phyloP scores from a whole-genome alignment of 2,329 filamentous ascomycete species.

The Penicillium fuscoglaucum region DNA sequence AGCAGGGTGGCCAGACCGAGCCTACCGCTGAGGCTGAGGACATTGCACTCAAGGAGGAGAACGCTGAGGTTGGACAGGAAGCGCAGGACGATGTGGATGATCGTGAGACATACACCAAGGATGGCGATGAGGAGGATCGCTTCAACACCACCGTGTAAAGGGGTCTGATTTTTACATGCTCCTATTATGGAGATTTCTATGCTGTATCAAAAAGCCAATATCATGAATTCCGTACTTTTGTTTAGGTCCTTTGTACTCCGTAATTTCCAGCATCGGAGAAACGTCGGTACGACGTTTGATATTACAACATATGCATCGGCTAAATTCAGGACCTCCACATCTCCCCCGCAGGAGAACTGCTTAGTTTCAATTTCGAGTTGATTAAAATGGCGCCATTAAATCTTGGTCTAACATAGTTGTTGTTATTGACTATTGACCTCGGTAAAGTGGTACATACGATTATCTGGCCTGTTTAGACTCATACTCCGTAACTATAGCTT shows the following conservation, averaged over 20 bases:
- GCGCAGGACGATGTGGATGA: constrained; percentile 44
- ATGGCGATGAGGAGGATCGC: constrained; percentile 48
- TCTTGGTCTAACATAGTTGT: not conserved
- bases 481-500: not conserved
- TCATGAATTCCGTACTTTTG: constrained; percentile 13
- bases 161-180: constrained; percentile 7
- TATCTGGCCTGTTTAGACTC: not conserved
- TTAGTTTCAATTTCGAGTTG: not conserved
- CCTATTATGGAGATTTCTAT: not conserved
- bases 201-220: constrained; percentile 24
- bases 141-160: constrained; percentile 50
- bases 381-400: not conserved
- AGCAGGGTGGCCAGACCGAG: constrained; percentile 22
- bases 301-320: constrained; percentile 6
- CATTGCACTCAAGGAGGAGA: constrained; percentile 41
- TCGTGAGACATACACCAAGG: constrained; percentile 47
- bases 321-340: constrained; percentile 14
- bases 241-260: not conserved
- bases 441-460: not conserved
- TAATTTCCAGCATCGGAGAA: constrained; percentile 12
- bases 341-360: constrained; percentile 18
- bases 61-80: constrained; percentile 40
- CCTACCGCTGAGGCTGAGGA: constrained; percentile 35
- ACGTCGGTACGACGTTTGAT: constrained; percentile 10
- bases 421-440: not conserved